Base-by-base conservation (phyloP, 2,329 filamentous ascomycete species). In the Phialemoniopsis sp. region DNA sequence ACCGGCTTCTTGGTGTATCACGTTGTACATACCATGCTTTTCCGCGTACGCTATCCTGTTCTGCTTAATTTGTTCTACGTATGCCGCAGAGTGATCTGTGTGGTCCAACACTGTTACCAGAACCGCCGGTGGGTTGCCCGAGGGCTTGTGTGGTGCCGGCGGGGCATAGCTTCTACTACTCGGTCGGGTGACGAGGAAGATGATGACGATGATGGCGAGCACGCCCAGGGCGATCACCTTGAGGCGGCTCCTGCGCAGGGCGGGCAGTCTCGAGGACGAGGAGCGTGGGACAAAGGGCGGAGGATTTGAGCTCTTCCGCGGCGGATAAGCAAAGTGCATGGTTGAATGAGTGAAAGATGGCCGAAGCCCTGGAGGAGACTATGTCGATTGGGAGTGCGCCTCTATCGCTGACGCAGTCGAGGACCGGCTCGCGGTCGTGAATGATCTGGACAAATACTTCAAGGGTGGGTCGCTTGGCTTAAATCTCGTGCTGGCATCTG, bases 281-380 rank as follows among this genome's bases (percentile, higher is more conserved):
- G 76, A 72, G 54, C 80, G 74, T 35, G 77, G 72, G 48, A 74
- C 73, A 64, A 87, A 91, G 21, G 84, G 82, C 49, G 82, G 79
- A 49, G 85, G 80, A 57, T 85, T 81, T 49, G 87, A 91, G 56
- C 78, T 81, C 67, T 91, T 95, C 62, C 89, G 85, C 55, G 88
- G 80, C 40, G 89, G 89, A 53, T 94, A 82, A 47, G 90, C 89
- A 72, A 91, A 89, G 63, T 95, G 90, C 89, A 95, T 93, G 51
- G 37, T 45, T 26, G 21, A 26, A 26, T 26, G 21, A 26, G 21
- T 26, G 21, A 10, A 26, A 26, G 21, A 26, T 10, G 21, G 21
- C 21, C 21, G 21, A 26, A 26, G 21, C 21, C 21, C 10, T 6
- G 21, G 21, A 10, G 21, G 21, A 10, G 10, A 26, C 21, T 26